Evolutionary conservation across 2,329 filamentous ascomycete genomes (phyloP).

Genomic region (Endoconidiophora laricicola): DNA sequence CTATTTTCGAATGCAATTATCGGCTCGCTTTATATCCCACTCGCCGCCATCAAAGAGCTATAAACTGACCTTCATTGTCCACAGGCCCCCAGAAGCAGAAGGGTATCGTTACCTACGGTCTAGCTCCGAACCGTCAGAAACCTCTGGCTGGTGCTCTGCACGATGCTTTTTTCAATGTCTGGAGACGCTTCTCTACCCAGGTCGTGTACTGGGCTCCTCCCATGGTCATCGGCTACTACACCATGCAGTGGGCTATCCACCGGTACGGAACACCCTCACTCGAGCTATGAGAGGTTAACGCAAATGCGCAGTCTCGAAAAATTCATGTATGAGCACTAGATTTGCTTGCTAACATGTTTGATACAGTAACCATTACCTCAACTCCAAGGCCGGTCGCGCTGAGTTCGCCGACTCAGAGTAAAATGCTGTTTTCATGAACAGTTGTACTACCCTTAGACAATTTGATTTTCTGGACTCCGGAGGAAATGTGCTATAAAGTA

Average conservation of each 20-base stretch:
- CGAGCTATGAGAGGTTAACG: neutral
- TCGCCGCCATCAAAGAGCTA: neutral
- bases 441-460: neutral
- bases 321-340: neutral
- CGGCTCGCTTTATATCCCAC: no score
- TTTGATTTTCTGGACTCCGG: neutral
- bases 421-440: conserved; percentile 1
- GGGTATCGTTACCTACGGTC: conserved; percentile 52
- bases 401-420: conserved; percentile 27
- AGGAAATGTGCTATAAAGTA: conserved; percentile 7
- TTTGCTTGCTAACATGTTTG: neutral
- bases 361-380: conserved; percentile 59
- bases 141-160: conserved; percentile 62
- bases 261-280: conserved; percentile 41
- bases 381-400: conserved; percentile 58
- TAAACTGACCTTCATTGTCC: neutral
- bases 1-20: no score
- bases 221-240: conserved; percentile 59
- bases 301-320: neutral
- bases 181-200: conserved; percentile 71
- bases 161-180: conserved; percentile 89
- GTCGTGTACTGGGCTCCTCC: conserved; percentile 79
- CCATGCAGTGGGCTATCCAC: conserved; percentile 82
- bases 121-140: conserved; percentile 79
- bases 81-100: conserved; percentile 43